Conservation (phyloP, 1,284 basidiomycete species). For the Ceratobasidium sp. region DNA sequence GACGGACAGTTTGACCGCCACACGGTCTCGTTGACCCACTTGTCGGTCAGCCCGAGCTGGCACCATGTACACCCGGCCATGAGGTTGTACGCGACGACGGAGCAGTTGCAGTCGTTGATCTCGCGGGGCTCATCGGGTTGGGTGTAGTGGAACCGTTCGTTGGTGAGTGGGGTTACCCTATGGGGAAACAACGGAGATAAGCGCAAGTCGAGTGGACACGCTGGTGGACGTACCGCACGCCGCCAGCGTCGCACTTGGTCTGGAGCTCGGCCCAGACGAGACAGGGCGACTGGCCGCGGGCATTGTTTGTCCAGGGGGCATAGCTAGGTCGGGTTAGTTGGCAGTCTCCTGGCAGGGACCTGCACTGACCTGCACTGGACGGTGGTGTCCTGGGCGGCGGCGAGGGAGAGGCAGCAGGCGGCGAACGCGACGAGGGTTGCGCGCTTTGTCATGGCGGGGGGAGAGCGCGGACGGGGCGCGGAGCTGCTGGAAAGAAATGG, state of each 20-base stretch:
- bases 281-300: constrained; percentile 42
- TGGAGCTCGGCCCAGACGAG: constrained; percentile 45
- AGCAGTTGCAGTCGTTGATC: constrained; percentile 46
- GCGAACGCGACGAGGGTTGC: not conserved
- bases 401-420: not conserved
- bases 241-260: constrained; percentile 39
- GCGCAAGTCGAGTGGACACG: not conserved
- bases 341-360: not conserved
- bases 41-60: constrained; percentile 33
- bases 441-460: constrained; percentile 2
- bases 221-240: constrained; percentile 29
- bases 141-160: constrained; percentile 38
- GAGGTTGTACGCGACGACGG: constrained; percentile 44
- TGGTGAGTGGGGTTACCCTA: constrained; percentile 34
- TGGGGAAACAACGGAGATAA: not conserved
- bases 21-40: constrained; percentile 43
- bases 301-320: constrained; percentile 43
- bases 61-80: constrained; percentile 46
- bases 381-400: constrained; percentile 36
- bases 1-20: constrained; percentile 38
- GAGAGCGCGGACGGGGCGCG: not conserved
- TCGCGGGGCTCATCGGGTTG: constrained; percentile 24
- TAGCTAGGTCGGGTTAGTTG: constrained; percentile 18
- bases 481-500: constrained; percentile 28
- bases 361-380: constrained; percentile 28